A percentile compares a stretch with the other conserved stretches of the same genome.
phyloP scores from a whole-genome alignment of 2,329 filamentous ascomycete genomes.

The Phialemonium atrogriseum region DNA sequence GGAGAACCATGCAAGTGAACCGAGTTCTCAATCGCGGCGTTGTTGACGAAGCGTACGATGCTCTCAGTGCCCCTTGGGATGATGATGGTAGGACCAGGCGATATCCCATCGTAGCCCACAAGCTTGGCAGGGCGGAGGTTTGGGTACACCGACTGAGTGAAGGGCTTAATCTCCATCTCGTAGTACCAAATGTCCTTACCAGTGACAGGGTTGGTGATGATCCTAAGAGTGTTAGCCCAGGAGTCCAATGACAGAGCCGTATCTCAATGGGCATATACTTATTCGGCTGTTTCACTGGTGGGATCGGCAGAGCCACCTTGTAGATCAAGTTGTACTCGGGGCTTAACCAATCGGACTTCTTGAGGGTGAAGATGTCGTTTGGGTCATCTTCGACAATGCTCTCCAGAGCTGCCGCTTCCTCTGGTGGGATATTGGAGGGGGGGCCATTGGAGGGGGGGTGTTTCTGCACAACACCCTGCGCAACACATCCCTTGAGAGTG shows the following conservation, averaged over 20 bases:
- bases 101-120: constrained; percentile 44
- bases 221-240: constrained; percentile 1
- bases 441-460: too few relatives aligned
- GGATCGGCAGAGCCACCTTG: constrained; percentile 32
- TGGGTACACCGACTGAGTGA: constrained; percentile 27
- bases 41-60: constrained; percentile 46
- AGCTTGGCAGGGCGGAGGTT: constrained; percentile 21
- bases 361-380: constrained; percentile 6
- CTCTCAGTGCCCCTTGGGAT: constrained; percentile 40
- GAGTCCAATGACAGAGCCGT: not conserved
- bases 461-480: too few relatives aligned
- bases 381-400: constrained; percentile 13
- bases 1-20: constrained; percentile 49
- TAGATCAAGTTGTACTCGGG: constrained; percentile 29
- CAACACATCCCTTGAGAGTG: too few relatives aligned
- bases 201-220: constrained; percentile 25
- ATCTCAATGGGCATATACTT: constrained; percentile 22
- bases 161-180: constrained; percentile 23
- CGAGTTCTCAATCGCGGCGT: constrained; percentile 30
- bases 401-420: constrained; percentile 13
- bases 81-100: constrained; percentile 44
- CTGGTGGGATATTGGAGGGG: constrained; percentile 13
- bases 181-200: constrained; percentile 27
- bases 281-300: constrained; percentile 31
- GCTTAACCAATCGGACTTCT: constrained; percentile 15